Evolutionary conservation across 2,329 filamentous ascomycete genomes (phyloP), one percentile per base, ranked within the genome.

Genomic region (Aspergillus intermedius): DNA sequence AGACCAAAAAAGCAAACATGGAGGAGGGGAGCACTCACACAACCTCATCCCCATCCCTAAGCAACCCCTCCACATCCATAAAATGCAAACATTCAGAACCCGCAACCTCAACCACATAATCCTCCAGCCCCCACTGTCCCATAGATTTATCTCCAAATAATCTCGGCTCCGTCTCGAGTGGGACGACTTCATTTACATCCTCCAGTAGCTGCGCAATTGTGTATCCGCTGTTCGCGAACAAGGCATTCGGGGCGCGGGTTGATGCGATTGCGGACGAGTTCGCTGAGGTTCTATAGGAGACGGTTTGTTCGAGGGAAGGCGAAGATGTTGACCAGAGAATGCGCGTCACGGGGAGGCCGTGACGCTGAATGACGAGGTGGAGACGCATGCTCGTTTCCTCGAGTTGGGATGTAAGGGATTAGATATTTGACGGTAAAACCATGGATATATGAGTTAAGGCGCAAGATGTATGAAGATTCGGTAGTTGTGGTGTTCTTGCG

Each of bases 61-160:
- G 73, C 8, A 93, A 74, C 41, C 78, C 77, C 12, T 76, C 74
- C 5, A 95, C 78, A 17, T 79, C 76, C 64, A 88, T 85, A 60
- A 88, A 97, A 70, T 96, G 91, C 49, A 96, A 71, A 59, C 88
- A 93, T 69, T 97, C 91, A 56, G 88, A 96, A 42, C 80, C 82
- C n/a, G 77, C 78, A 3, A 95, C 77, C 67, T 94, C 87, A 25
- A 95, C 88, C 7, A 80, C 80, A 67, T 97, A 97, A 64, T 96
- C 88, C 61, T 96, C 91, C 3, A 95, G 71, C 0, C 88, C 89
- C 88, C 89, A 95, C 51, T 89, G 65, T 7, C 70, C 69, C 43
- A 67, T 68, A 37, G 53, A 59, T 34, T 66, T 64, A 40, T 64
- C 62, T 3, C 9, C 37, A 35, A 63, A 60, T 22, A 59, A 49